Base-by-base conservation (phyloP, 345 rosid genomes). In the Zanthoxylum bungeanum region DNA sequence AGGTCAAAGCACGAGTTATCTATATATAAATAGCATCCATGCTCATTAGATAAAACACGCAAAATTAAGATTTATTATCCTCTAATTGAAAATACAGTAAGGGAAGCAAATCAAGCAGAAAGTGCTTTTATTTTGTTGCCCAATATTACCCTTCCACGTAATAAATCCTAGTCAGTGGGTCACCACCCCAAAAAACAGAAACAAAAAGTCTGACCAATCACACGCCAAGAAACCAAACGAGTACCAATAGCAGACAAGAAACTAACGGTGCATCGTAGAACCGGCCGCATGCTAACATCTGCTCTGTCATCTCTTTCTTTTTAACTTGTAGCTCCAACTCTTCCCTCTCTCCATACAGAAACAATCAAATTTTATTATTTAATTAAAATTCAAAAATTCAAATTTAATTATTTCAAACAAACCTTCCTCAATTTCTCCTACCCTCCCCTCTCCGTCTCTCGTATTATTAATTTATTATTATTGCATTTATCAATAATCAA, bases 381-480 rank as follows among this genome's bases (percentile, higher is more conserved):
- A 33, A 70, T 34, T 47, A 47, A 55, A 6, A n/a, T 58, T 0
- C 12, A 44, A 57, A 44, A 44, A 57, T 57, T 19, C 53, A 9
- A 39, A 40, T 56, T n/a, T 21, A 21, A 21, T 14, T 39, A 21
- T 14, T 39, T 34, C 40, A 19, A 75, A 66, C 1, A 24, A 36
- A 61, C 4, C 39, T 59, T 52, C 17, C n/a, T 46, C 36, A 27
- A 59, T 67, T 22, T 52, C 47, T n/a, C n/a, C n/a, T n/a, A n/a
- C 46, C 53, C 73, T 66, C 31, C 64, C 53, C 69, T 76, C 49
- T 71, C 49, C 49, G 49, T 14, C 58, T 31, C 58, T 28, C 19
- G 56, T 60, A 7, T 74, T 76, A 64, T 76, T 36, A 64, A 66
- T 78, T 80, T 66, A 36, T n/a, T n/a, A n/a, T n/a, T n/a, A n/a